Conservation (phyloP, 306 rosid species). For the Rosa rugosa region DNA sequence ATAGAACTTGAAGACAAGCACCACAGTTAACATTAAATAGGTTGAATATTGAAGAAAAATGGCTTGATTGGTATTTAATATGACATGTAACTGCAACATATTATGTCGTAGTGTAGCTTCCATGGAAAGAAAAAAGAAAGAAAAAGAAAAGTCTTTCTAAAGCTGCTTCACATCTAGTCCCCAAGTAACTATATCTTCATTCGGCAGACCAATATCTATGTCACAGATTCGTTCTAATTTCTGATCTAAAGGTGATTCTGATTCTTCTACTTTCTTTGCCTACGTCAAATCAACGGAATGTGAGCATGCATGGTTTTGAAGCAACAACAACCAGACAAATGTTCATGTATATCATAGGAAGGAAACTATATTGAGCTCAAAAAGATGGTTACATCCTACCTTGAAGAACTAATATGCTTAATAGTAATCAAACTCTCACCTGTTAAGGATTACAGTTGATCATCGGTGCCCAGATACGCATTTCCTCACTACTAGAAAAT, state of each 20-base stretch:
- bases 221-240: neutral
- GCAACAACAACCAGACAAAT: constrained; percentile 2
- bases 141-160: neutral
- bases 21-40: neutral
- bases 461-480: neutral
- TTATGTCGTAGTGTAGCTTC: neutral
- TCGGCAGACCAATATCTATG: neutral
- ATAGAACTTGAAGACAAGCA: neutral
- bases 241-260: neutral
- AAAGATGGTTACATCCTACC: neutral
- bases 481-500: neutral
- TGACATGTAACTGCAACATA: neutral
- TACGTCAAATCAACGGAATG: neutral
- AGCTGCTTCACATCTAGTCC: neutral
- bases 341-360: neutral
- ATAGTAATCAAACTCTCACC: neutral
- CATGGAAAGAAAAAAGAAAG: neutral
- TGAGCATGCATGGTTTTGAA: neutral
- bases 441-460: neutral
- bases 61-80: neutral
- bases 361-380: neutral
- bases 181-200: neutral
- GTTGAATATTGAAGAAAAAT: neutral
- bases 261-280: neutral
- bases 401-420: neutral